Percentiles rank a stretch among this genome's conserved stretches.
phyloP scores from a whole-genome alignment of 2,329 filamentous ascomycete species.

The Sarocladium kiliense region DNA sequence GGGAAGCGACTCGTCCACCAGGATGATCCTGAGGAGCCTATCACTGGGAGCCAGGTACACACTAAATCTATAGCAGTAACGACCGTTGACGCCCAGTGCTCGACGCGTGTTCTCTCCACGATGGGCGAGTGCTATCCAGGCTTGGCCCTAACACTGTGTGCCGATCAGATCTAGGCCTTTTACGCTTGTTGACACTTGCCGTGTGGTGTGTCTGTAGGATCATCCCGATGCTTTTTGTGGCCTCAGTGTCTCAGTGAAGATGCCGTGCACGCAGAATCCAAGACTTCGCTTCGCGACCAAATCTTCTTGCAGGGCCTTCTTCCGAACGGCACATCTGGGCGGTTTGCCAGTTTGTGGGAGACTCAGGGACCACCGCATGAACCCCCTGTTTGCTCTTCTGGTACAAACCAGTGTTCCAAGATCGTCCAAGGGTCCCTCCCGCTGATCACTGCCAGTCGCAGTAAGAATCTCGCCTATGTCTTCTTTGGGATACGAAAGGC shows the following conservation, averaged over 20 bases:
- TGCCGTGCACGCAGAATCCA: neutral
- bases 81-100: neutral
- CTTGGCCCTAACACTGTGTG: neutral
- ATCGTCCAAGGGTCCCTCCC: neutral
- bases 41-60: neutral
- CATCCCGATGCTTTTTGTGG: neutral
- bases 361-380: neutral
- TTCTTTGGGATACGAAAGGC: neutral
- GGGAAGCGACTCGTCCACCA: no score
- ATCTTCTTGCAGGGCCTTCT: neutral
- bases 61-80: neutral
- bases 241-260: neutral
- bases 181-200: no score
- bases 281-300: neutral
- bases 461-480: neutral
- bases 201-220: neutral
- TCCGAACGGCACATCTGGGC: neutral
- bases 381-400: neutral
- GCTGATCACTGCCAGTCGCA: conserved; percentile 3
- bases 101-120: neutral
- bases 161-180: neutral
- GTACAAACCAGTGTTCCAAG: conserved; percentile 1
- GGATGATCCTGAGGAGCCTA: no score
- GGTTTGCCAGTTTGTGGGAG: neutral
- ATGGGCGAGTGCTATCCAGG: neutral